Percentiles rank a stretch among this genome's conserved stretches.
Evolutionary conservation across 768 basidiomycete genomes (phyloP).

Genomic region (Gloeophyllum trabeum): DNA sequence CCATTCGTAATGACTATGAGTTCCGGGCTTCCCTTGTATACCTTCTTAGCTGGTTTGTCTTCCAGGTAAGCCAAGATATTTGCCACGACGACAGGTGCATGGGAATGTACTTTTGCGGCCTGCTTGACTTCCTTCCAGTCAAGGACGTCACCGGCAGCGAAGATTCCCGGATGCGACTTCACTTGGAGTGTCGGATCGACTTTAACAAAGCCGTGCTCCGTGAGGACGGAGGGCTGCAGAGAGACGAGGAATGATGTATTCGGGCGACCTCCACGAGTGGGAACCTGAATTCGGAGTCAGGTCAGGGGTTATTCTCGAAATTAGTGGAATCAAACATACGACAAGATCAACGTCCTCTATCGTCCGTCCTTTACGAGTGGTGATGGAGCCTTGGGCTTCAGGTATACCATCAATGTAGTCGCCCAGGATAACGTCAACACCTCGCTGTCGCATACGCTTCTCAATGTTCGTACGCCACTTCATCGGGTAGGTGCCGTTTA

Average conservation of each 20-base stretch:
- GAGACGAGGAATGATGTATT: conserved; percentile 38
- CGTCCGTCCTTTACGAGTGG: conserved; percentile 36
- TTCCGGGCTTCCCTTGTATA: conserved; percentile 40
- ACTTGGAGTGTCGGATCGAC: conserved; percentile 51
- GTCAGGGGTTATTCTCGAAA: background rate
- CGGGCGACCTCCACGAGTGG: conserved; percentile 23
- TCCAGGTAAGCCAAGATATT: conserved; percentile 37
- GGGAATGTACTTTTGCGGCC: conserved; percentile 31
- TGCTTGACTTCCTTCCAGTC: conserved; percentile 58
- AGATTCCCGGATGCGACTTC: conserved; percentile 35
- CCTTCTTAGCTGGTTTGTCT: conserved; percentile 21
- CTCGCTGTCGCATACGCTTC: conserved; percentile 9
- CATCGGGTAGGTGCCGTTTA: conserved; percentile 44
- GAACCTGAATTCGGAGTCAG: conserved; percentile 10
- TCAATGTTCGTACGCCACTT: conserved; percentile 39
- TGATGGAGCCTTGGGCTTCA: conserved; percentile 24
- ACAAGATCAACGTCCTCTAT: conserved; percentile 44
- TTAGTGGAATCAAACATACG: conserved; percentile 22
- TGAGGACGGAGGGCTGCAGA: conserved; percentile 25
- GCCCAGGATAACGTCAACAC: conserved; percentile 7
- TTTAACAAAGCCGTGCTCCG: conserved; percentile 31
- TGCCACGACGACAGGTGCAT: conserved; percentile 29
- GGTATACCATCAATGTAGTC: conserved; percentile 19
- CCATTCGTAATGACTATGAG: conserved; percentile 24
- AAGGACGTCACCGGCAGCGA: conserved; percentile 56